phyloP scores from a whole-genome alignment of 768 basidiomycete genomes.

The Zangia roseola region DNA sequence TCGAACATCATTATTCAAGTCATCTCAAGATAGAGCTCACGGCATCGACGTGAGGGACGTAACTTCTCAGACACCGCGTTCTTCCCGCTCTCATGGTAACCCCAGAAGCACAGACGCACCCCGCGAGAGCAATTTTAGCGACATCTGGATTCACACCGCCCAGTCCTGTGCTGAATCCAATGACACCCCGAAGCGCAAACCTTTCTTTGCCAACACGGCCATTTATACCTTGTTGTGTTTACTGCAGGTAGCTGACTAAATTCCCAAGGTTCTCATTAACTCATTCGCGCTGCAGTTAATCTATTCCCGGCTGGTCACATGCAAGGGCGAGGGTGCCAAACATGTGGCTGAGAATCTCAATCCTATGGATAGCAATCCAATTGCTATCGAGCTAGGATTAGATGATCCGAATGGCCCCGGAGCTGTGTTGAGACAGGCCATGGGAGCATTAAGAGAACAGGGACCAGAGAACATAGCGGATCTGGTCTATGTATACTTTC shows the following conservation, averaged over 20 bases:
- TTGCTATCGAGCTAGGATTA: conserved; percentile 81
- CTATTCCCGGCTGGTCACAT: conserved; percentile 82
- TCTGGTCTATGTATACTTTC: conserved; percentile 83
- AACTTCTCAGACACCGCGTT: conserved; percentile 28
- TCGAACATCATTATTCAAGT: conserved; percentile 77
- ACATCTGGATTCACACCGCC: conserved; percentile 58
- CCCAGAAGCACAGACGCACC: background rate
- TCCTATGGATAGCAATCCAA: conserved; percentile 69
- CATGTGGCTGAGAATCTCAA: conserved; percentile 67
- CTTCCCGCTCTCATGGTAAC: conserved; percentile 7
- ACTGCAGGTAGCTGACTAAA: conserved; percentile 59
- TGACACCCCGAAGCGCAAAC: conserved; percentile 41
- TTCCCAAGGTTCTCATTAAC: conserved; percentile 8
- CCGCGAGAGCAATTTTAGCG: conserved; percentile 29
- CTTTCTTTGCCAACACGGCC: conserved; percentile 90
- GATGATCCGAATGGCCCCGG: conserved; percentile 80
- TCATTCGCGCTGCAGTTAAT: conserved; percentile 56
- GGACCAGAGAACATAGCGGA: conserved; percentile 49
- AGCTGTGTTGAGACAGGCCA: conserved; percentile 61
- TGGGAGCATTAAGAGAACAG: conserved; percentile 56
- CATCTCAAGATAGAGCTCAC: conserved; percentile 58
- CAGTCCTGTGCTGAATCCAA: conserved; percentile 22
- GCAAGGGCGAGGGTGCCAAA: conserved; percentile 77
- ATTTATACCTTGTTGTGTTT: conserved; percentile 89
- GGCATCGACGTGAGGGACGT: conserved; percentile 30